Percentiles rank a stretch among this genome's conserved stretches.
These are phyloP conservation scores for Pseudogymnoascus sp. DNA, from an alignment of 2,329 filamentous ascomycete species.

Conservation along the genomic window DNA sequence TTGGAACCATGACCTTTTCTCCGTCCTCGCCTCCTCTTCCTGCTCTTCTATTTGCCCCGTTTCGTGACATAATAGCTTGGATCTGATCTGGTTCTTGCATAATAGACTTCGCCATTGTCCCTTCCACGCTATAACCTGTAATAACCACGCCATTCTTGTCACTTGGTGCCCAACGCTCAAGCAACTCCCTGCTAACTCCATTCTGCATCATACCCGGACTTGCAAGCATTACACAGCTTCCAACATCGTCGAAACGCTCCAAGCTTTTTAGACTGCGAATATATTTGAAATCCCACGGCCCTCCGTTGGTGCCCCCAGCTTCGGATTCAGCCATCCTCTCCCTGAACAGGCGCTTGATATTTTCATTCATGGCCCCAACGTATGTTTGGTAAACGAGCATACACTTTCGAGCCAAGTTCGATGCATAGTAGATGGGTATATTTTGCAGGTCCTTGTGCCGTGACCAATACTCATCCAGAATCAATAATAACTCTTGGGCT, in stretches of 20 bases:
- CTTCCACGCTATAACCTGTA: conserved; percentile 96
- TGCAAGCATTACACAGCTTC: conserved; percentile 93
- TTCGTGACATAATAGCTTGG: conserved; percentile 82
- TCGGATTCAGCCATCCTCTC: conserved; percentile 89
- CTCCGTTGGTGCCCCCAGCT: conserved; percentile 66
- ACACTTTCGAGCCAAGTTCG: conserved; percentile 88
- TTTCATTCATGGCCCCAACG: conserved; percentile 97
- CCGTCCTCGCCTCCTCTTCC: conserved; percentile 55
- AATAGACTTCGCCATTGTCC: conserved; percentile 95
- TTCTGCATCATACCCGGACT: conserved; percentile 98
- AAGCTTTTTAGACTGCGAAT: conserved; percentile 88
- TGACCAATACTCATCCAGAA: conserved; percentile 94
- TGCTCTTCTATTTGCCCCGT: conserved; percentile 55
- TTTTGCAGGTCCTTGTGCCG: conserved; percentile 84
- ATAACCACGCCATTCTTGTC: conserved; percentile 98
- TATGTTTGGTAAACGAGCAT: conserved; percentile 99
- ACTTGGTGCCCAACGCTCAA: conserved; percentile 94
- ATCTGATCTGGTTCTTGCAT: conserved; percentile 94
- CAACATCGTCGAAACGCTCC: conserved; percentile 92
- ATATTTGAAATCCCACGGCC: conserved; percentile 94
- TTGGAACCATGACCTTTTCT: conserved; percentile 87
- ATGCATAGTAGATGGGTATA: conserved; percentile 94
- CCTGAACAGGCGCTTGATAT: conserved; percentile 91
- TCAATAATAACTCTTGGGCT: conserved; percentile 88
- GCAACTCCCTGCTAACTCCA: conserved; percentile 82